Conservation (phyloP, 768 basidiomycete genomes). For the Kwoniella pini region DNA sequence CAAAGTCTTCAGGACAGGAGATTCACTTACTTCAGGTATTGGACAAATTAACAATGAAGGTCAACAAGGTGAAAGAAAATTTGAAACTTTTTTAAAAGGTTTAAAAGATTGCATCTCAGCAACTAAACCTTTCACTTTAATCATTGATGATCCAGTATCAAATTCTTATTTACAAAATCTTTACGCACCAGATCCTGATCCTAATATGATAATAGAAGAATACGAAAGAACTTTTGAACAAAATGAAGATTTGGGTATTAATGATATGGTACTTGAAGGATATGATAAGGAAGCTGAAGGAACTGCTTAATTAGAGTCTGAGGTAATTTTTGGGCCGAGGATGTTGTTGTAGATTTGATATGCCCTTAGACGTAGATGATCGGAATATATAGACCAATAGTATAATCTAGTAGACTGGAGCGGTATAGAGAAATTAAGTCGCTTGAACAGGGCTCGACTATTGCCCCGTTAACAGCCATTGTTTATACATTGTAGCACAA, state of each 20-base stretch:
- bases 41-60: slow-evolving; percentile 50
- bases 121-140: slow-evolving; percentile 78
- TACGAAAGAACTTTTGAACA: slow-evolving; percentile 87
- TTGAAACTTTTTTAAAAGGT: slow-evolving; percentile 70
- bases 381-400: no score
- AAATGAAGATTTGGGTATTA: slow-evolving; percentile 88
- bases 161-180: slow-evolving; percentile 95
- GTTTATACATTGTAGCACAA: slow-evolving; percentile 13
- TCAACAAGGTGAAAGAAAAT: slow-evolving; percentile 60
- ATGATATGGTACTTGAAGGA: slow-evolving; percentile 55
- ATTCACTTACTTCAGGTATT: slow-evolving; percentile 34
- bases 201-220: slow-evolving; percentile 78
- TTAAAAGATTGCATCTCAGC: slow-evolving; percentile 66
- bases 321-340: not conserved
- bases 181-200: slow-evolving; percentile 97
- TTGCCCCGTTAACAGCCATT: no score
- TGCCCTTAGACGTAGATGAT: no score
- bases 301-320: slow-evolving; percentile 13
- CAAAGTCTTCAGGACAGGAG: slow-evolving; percentile 74
- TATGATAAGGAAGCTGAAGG: slow-evolving; percentile 45
- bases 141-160: slow-evolving; percentile 91
- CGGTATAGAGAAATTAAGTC: no score
- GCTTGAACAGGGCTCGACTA: no score
- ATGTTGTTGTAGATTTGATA: not conserved
- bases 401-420: no score